Base-by-base conservation (phyloP, 805 yeast genomes). In the Lachancea meyersii region DNA sequence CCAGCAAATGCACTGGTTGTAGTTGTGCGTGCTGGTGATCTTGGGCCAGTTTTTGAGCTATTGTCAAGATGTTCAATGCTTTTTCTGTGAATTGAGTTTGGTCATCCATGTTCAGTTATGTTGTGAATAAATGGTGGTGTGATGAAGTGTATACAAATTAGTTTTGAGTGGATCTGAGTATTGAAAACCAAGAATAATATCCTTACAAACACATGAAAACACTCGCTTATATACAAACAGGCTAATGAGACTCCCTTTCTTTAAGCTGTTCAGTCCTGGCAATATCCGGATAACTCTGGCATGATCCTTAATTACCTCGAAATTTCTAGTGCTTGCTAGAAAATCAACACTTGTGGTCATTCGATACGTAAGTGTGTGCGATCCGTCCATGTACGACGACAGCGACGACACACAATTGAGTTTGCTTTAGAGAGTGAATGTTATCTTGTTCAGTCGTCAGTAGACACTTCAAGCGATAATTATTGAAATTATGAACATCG, bases 51-150 rank as follows among this genome's bases (percentile, higher is more conserved):
- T 82, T 77, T 46, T 80, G 77, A 42, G 97, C 95, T 55, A 77
- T 72, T 53, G 85, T 82, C 39, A 93, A 72, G 47, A 91, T 77
- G 42, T 76, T 80, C 55, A 87, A 76, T 34, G 97, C 97, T 63
- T 93, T 85, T 63, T 93, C 97, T 48, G 98, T 93, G 53, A 86
- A 85, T 72, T 86, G 89, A 46, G 89, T 61, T 51, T 68, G 69
- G 55, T 69, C 72, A 70, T 68, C 68, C 59, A 55, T 61, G 16
- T 32, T 50, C 17, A 18, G 13, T 31, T n/a, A 13, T 14, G 11
- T 31, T n/a, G 10, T 8, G 33, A 31, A 4, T 9, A 31, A 13
- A 13, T 8, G 11, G 11, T 31, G 5, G 18, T 5, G 4, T 4
- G 28, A 26, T 26, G 28, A 26, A 10, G 10, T 26, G 5, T 26